Base-by-base conservation (phyloP, 2,329 filamentous ascomycete species). In the Colletotrichum lindemuthianum region DNA sequence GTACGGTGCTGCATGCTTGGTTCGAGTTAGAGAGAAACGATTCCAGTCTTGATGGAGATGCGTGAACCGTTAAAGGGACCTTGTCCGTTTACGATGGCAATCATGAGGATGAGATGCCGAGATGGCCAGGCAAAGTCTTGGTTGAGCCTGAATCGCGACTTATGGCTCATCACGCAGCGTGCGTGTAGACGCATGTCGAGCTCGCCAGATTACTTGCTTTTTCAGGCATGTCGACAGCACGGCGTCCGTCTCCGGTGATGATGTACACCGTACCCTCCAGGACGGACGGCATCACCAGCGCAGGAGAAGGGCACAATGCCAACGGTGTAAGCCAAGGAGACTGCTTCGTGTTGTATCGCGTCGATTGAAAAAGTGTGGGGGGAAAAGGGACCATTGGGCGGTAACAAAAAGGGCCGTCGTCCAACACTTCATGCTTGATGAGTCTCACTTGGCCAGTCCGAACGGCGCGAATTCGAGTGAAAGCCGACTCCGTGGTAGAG, bases 321-420 rank as follows among this genome's bases (percentile, higher is more conserved):
- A 36, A 54, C 56, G 32, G 49, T 58, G 59, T 47, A 52, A 63
- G 60, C 47, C 60, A 64, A 59, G 60, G 49, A 60, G 56, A 50
- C 52, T 52, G 41, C 60, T 45, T 47, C 44, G 33, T 55, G 54
- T 60, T 43, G 60, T 52, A 36, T 64, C 61, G 56, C 44, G 50
- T 47, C 41, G 32, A 44, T 64, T 51, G 34, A 60, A 56, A 50
- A 59, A 55, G 61, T 60, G 61, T 65, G 61, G 61, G 44, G 57
- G 51, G 40, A 49, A 50, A 57, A 54, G 44, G 61, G 15, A 47
- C 52, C 24, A 32, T 24, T 13, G n/a, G 48, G 59, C 59, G 57
- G 50, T 50, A 51, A 44, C 51, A 58, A 45, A 48, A 60, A 60
- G 41, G 57, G 50, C 44, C 39, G 36, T 51, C 40, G 12, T 44